These are phyloP conservation scores for Dothideomycetes sp. DNA, from an alignment of 2,329 filamentous ascomycete genomes.

Conservation along the genomic window DNA sequence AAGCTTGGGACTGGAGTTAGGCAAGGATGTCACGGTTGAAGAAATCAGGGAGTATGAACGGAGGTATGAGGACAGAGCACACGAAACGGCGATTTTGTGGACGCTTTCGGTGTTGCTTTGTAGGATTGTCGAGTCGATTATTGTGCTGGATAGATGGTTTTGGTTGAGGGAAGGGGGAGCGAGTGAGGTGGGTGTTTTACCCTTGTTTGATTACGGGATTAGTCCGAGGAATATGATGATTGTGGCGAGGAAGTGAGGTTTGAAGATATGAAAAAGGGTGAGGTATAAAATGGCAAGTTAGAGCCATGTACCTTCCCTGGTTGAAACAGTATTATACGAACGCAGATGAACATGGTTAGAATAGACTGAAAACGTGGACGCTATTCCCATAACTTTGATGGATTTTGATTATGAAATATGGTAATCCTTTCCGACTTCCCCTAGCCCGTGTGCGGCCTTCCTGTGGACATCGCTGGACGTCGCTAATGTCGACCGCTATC, in stretches of 20 bases:
- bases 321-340: no score
- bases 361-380: no score
- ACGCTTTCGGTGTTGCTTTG: constrained; percentile 15
- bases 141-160: constrained; percentile 14
- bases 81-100: constrained; percentile 15
- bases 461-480: no score
- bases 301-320: no score
- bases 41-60: constrained; percentile 14
- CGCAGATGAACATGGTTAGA: no score
- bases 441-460: no score
- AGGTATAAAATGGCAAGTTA: no score
- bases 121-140: constrained; percentile 14
- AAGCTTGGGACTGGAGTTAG: constrained; percentile 6
- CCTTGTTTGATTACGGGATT: constrained; percentile 12
- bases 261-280: no score
- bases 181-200: constrained; percentile 3
- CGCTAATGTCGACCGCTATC: no score
- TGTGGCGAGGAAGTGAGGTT: constrained; percentile 2
- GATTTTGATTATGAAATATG: no score
- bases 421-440: no score
- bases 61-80: constrained; percentile 2
- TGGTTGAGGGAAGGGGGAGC: constrained; percentile 10
- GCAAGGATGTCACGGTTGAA: constrained; percentile 7
- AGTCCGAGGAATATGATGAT: constrained; percentile 16
- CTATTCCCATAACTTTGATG: no score